These are phyloP conservation scores for Myrica gale DNA, from an alignment of 306 rosid species.

Conservation along the genomic window DNA sequence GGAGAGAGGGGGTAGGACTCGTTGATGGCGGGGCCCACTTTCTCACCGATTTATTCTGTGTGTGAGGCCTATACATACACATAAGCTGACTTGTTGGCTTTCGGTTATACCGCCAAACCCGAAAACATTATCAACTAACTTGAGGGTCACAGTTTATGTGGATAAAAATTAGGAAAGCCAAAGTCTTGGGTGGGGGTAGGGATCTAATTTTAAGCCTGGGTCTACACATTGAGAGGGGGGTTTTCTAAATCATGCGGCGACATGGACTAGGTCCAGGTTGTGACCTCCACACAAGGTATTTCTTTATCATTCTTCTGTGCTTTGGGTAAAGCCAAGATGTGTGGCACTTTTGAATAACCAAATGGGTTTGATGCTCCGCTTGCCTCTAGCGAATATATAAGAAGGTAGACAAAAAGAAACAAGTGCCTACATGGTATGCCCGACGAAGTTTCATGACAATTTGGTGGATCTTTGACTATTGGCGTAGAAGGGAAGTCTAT, in stretches of 20 bases:
- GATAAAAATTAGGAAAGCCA: background rate
- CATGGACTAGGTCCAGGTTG: background rate
- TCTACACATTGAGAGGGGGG: background rate
- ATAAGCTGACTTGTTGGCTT: slow-evolving; percentile 18
- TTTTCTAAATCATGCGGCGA: background rate
- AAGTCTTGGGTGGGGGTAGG: background rate
- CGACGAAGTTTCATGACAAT: background rate
- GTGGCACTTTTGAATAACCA: background rate
- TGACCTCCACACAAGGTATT: background rate
- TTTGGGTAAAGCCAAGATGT: background rate
- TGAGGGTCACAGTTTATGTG: background rate
- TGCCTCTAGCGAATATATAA: background rate
- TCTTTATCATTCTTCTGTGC: background rate
- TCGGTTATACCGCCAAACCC: background rate
- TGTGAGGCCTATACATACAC: slow-evolving; percentile 2
- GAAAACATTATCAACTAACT: too few relatives aligned
- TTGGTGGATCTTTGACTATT: background rate
- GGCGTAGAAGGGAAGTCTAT: background rate
- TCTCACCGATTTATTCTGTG: slow-evolving; percentile 19
- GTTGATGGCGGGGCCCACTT: slow-evolving; percentile 34
- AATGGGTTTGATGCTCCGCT: too few relatives aligned
- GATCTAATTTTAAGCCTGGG: background rate
- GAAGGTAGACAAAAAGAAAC: too few relatives aligned
- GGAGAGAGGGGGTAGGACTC: background rate
- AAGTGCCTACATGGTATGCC: too few relatives aligned